Evolutionary conservation across 495 filamentous ascomycete genomes (phyloP), one percentile per base, ranked within the genome.

Genomic region (Pseudomonodictys pantanalensis): DNA sequence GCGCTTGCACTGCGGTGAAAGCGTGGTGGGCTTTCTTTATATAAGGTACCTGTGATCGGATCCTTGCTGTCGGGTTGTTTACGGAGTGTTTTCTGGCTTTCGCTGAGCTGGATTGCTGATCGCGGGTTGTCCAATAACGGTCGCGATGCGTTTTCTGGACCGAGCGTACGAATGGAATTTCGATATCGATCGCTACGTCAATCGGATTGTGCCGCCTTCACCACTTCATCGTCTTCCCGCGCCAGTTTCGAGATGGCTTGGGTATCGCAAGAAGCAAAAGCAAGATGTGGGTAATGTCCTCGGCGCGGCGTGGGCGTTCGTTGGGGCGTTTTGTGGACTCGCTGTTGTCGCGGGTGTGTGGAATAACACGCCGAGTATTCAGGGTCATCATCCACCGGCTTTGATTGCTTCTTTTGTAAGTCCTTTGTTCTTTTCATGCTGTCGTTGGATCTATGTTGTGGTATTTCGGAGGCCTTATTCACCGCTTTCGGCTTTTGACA

Each of bases 111-210:
- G n/a, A n/a, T n/a, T n/a, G n/a, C n/a, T n/a, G n/a, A n/a, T n/a
- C n/a, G n/a, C n/a, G n/a, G n/a, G n/a, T n/a, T n/a, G 3, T 5
- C 18, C 12, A 10, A 47, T 45, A 25, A 24, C 38, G 18, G 4
- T 29, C 20, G 42, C 26, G 41, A 26, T 58, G 5, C 9, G 22
- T 4, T 26, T 18, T 18, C 15, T 22, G 10, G 22, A 18, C 18
- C 22, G 38, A 39, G 51, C 58, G 18, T 18, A 30, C 24, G 39
- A 52, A 17, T 60, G 69, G 41, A 63, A 69, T 48, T 63, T 70
- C 61, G 55, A 74, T 49, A 56, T 72, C 45, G 71, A 74, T 57
- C 10, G 18, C 39, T 65, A 70, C 55, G 18, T 72, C 33, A 70
- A 69, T 53, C 67, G 51, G 11, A 56, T 57, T 46, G 32, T 72